Percentiles rank a stretch among this genome's conserved stretches.
phyloP scores from a whole-genome alignment of 78 protist genomes.

The Speleostelium caveatum region DNA sequence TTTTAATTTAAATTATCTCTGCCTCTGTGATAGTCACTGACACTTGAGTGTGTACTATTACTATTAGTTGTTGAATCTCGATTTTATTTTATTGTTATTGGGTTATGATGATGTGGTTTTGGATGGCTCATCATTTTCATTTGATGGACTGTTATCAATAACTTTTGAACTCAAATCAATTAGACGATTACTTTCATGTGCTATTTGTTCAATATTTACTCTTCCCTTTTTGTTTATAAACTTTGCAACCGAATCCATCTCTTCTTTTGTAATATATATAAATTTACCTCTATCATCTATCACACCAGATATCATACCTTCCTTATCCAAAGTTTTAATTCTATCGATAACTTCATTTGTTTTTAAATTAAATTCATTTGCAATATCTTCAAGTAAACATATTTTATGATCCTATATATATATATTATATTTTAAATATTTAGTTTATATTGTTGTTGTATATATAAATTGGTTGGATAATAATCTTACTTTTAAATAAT shows the following conservation, averaged over 20 bases:
- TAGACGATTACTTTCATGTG: constrained; percentile 76
- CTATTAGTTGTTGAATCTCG: too few relatives aligned
- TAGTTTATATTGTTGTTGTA: background rate
- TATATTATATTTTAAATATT: constrained; percentile 19
- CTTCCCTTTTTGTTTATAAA: constrained; percentile 81
- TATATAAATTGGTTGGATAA: background rate
- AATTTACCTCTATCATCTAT: constrained; percentile 91
- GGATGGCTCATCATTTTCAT: too few relatives aligned
- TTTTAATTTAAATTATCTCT: too few relatives aligned
- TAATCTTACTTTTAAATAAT: constrained; percentile 50
- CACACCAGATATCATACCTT: constrained; percentile 86
- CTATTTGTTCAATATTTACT: constrained; percentile 82
- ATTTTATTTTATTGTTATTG: too few relatives aligned
- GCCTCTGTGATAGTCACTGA: too few relatives aligned
- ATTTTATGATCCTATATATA: too few relatives aligned
- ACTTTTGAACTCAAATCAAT: constrained; percentile 48
- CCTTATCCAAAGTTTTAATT: constrained; percentile 69
- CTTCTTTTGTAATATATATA: constrained; percentile 82
- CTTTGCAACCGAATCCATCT: constrained; percentile 80
- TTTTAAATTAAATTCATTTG: constrained; percentile 65
- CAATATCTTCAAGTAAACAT: constrained; percentile 54
- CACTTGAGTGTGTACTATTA: too few relatives aligned
- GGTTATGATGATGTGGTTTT: too few relatives aligned
- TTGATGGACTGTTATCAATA: too few relatives aligned
- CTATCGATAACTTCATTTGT: constrained; percentile 74